Evolutionary conservation across 148 eudicot species (phyloP).

Genomic region (Cornus controversa): DNA sequence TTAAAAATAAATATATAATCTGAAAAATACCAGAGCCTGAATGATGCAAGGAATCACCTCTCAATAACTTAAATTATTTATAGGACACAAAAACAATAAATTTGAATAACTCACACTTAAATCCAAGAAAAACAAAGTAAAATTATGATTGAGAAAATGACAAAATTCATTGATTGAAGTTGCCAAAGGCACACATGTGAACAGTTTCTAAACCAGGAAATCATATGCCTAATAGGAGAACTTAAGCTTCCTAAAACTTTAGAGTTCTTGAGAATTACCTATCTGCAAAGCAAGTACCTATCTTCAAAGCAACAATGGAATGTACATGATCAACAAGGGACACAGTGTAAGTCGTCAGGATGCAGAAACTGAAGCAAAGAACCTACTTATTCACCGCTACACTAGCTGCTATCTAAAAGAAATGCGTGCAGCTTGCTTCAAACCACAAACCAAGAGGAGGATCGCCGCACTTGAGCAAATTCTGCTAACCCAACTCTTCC

Average conservation of each 20-base stretch:
- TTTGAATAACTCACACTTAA: not conserved
- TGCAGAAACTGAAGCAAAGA: slow-evolving; percentile 13
- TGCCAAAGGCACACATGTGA: slow-evolving; percentile 29
- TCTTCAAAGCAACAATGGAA: slow-evolving; percentile 29
- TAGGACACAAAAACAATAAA: not conserved
- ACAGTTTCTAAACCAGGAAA: slow-evolving; percentile 28
- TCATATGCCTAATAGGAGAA: slow-evolving; percentile 34
- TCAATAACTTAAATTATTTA: not conserved
- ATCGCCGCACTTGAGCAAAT: not conserved
- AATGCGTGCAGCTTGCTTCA: not conserved
- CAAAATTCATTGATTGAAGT: slow-evolving; percentile 32
- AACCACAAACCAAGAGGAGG: slow-evolving; percentile 5
- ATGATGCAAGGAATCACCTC: not conserved
- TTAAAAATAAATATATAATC: not conserved
- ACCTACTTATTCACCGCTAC: slow-evolving; percentile 44
- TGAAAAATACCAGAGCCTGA: not conserved
- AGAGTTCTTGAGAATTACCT: slow-evolving; percentile 21
- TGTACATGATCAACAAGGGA: slow-evolving; percentile 33
- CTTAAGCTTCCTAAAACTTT: slow-evolving; percentile 31
- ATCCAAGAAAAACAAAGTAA: not conserved
- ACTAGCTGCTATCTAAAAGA: slow-evolving; percentile 22
- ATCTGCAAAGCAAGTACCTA: slow-evolving; percentile 22
- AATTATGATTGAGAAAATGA: slow-evolving; percentile 15
- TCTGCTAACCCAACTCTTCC: not conserved
- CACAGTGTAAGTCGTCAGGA: slow-evolving; percentile 17